A percentile compares a stretch with the other conserved stretches of the same genome.
These are phyloP conservation scores for Cryptosporidium muris DNA, from an alignment of 169 alveolate genomes.

Conservation along the genomic window DNA sequence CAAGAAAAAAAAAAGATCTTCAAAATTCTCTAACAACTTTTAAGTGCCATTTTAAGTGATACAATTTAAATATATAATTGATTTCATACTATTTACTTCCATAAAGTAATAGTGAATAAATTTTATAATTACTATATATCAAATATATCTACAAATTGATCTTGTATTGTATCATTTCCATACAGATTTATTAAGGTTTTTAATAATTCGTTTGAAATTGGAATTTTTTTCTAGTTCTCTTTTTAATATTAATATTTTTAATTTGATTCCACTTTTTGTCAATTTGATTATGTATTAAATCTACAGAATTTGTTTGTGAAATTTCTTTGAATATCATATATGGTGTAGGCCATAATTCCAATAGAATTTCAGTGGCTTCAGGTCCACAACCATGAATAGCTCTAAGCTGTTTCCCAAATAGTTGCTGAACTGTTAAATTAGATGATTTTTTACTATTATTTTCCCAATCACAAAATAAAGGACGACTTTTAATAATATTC, in stretches of 20 bases:
- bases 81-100: no score
- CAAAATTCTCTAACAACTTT: neutral
- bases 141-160: no score
- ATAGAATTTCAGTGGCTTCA: slow-evolving; percentile 80
- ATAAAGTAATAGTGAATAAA: no score
- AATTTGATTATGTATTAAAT: slow-evolving; percentile 3
- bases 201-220: slow-evolving; percentile 36
- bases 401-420: slow-evolving; percentile 84
- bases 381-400: slow-evolving; percentile 81
- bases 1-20: slow-evolving; percentile 6
- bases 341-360: slow-evolving; percentile 85
- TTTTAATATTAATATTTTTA: neutral
- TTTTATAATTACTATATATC: no score
- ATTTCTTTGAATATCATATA: slow-evolving; percentile 69
- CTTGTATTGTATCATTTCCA: neutral
- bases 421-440: slow-evolving; percentile 79
- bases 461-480: slow-evolving; percentile 81
- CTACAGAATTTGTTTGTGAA: slow-evolving; percentile 7
- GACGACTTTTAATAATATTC: slow-evolving; percentile 62
- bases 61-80: no score
- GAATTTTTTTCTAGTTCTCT: slow-evolving; percentile 10
- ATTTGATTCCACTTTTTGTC: slow-evolving; percentile 9
- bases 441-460: slow-evolving; percentile 77
- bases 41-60: neutral
- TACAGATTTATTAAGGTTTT: neutral